Evolutionary conservation across 192 early-diverging fungal genomes (phyloP), one percentile per base, ranked within the genome.

Genomic region (Umbelopsis vinacea): DNA sequence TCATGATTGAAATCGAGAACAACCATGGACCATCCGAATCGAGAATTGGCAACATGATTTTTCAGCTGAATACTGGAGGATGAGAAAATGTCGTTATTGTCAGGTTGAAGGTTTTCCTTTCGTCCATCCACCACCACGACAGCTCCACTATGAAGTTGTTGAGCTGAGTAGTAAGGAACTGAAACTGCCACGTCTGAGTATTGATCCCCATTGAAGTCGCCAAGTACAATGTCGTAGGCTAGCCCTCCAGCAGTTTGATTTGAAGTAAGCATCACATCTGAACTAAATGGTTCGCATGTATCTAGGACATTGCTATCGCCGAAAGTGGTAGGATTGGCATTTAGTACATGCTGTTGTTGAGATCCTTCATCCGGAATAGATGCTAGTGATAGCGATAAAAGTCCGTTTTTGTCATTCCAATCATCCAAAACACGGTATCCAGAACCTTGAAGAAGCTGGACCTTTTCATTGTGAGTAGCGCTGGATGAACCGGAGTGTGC

Each of bases 1-100:
- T 97, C 95, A 15, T 80, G 72, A 72, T 97, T 97, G 22, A 93
- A 79, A 75, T 97, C 95, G 5, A 95, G 77, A 21, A 93, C 92
- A 0, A 90, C 87, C 48, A 93, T 50, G 0, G 90, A 84, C 76
- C 89, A 87, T 6, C 95, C 95, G 80, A 95, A 97, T 24, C 91
- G 81, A 22, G 81, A 76, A 66, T 69, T 80, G 6, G 26, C 14
- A 12, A 63, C 14, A 33, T 63, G 15, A 17, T 63, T 63, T 3
- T 38, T 17, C 17, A 63, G 26, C 12, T 63, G 57, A 29, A 37
- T 6, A 12, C 14, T 63, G 33, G 57, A 63, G 23, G 57, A 26
- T 14, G 11, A 19, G 26, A 63, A 63, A 6, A 63, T 26, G 26
- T 38, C 26, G 29, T 37, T 22, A n/a, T 63, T 37, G 33, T 63